phyloP scores from a whole-genome alignment of 805 yeast species.

The Saturnispora diversa region DNA sequence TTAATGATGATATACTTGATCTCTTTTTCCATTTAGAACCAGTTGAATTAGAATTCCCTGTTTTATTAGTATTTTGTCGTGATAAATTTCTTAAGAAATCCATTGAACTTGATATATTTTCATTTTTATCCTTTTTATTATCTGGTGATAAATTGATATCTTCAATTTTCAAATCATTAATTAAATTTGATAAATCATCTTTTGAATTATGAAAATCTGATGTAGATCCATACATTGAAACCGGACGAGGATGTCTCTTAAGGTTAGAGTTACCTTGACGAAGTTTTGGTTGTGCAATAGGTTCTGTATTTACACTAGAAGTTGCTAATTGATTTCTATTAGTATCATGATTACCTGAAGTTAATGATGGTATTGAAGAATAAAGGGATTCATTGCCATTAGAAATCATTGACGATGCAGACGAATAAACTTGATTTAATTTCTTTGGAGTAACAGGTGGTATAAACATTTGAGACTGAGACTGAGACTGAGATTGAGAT shows the following conservation, averaged over 20 bases:
- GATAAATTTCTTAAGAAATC: conserved; percentile 33
- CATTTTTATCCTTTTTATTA: conserved; percentile 11
- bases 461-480: background rate
- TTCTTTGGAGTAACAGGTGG: conserved; percentile 2
- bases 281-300: background rate
- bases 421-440: conserved; percentile 3
- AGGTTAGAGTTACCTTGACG: background rate
- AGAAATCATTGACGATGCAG: conserved; percentile 6
- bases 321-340: conserved; percentile 1
- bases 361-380: background rate
- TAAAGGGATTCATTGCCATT: conserved; percentile 4
- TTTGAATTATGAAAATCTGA: conserved; percentile 1
- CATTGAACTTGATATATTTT: conserved; percentile 30
- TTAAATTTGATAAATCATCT: conserved; percentile 12
- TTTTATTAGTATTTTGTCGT: conserved; percentile 25
- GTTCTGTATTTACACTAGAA: background rate
- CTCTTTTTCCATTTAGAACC: conserved; percentile 21
- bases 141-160: conserved; percentile 29
- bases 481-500: no score
- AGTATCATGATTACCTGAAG: background rate
- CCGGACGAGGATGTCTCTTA: conserved; percentile 9
- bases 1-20: conserved; percentile 30
- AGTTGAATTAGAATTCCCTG: conserved; percentile 14
- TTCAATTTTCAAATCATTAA: conserved; percentile 22
- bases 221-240: conserved; percentile 11